Base-by-base conservation (phyloP, 352 stramenopile genomes). In the Phytophthora macrochlamydospora region DNA sequence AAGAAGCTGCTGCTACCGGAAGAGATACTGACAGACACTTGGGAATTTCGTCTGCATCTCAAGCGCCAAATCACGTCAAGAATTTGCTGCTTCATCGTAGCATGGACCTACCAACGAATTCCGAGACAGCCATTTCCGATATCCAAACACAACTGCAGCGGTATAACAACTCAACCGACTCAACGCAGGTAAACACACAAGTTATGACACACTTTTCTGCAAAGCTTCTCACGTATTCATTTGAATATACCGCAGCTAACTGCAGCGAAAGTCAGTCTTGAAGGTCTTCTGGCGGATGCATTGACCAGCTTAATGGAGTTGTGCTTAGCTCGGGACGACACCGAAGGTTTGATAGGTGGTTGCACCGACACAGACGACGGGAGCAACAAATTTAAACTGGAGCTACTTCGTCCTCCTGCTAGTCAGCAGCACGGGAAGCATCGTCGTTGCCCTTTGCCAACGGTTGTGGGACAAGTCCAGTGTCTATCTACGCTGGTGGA, bases 41-140 rank as follows among this genome's bases (percentile, higher is more conserved):
- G 49, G 54, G 51, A 29, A 55, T 35, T 9, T 13, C n/a, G 3
- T 58, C 24, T 7, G 11, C 33, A 1, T 37, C 56, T 7, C 43
- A 68, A 14, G 67, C 64, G 4, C 70, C 77, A 52, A 82, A 74
- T 28, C 82, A 89, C 46, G 70, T 89, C 24, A 89, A 89, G 51
- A 82, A 87, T 31, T 51, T 91, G n/a, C 67, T 84, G 14, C 78
- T 56, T n/a, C 81, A 89, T n/a, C 78, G 82, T 1, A 61, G 53
- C n/a, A 40, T 57, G 24, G 49, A 59, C 7, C 11, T 55, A 7
- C 59, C 33, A 33, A 24, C 29, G 59, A 13, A 58, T 44, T 30
- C 35, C 46, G 50, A 18, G 13, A 29, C 45, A 42, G 51, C 56
- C 12, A 58, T 58, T 28, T 29, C 33, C 11, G 59, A 38, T 7